Evolutionary conservation across 441 rosid genomes (phyloP), one percentile per base, ranked within the genome.

Genomic region (Gossypium trilobum): DNA sequence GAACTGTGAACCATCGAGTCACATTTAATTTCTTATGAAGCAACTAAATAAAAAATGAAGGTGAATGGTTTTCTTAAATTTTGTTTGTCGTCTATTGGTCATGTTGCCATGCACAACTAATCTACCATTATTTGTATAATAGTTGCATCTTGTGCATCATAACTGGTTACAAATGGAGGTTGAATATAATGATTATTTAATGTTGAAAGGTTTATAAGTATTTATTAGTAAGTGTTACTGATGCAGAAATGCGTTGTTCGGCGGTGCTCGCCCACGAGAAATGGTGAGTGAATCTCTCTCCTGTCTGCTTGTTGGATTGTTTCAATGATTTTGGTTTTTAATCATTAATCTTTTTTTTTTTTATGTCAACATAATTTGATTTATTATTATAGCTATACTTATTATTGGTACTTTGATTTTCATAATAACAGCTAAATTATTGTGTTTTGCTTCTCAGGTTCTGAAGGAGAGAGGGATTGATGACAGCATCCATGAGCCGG

Each of bases 221-320:
- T 51, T 65, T 25, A 64, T 62, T 75, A 64, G 33, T 3, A 33
- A 61, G 63, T 74, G 58, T 78, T 75, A 59, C 19, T 67, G 73
- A 27, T 82, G 88, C 94, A 92, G 97, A 85, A 81, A 71, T 76
- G 77, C 78, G 5, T 84, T 89, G 65, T 92, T 87, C 81, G 97
- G 97, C 20, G 94, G 91, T 83, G 94, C 94, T 55, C 87, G 89
- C 36, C 96, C 96, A 31, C 81, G 96, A 54, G 97, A 92, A 81
- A 76, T 85, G 85, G 97, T 90, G 67, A 86, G 91, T 79, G 14
- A 2, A 8, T 74, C 70, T 76, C 39, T 72, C 39, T 73, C 73
- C 9, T 36, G n/a, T 29, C 70, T 39, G 13, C 70, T 50, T 74
- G 29, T 73, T 70, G 78, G 68, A 69, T n/a, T 69, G 36, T 51